Evolutionary conservation across 768 basidiomycete genomes (phyloP), one percentile per base, ranked within the genome.

Genomic region (Boletus sensibilis): DNA sequence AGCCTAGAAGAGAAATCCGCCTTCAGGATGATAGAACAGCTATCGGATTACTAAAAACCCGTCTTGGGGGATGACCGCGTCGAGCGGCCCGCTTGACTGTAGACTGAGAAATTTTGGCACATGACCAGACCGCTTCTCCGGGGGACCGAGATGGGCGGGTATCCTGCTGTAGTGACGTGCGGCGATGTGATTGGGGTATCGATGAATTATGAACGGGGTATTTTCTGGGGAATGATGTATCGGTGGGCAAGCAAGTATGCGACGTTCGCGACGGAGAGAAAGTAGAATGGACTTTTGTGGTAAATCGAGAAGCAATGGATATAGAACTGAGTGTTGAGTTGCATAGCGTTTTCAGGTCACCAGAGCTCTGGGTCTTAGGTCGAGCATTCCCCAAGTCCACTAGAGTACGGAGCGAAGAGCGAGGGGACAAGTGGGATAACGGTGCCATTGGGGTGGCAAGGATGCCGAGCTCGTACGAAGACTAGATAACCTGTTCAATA

Each of bases 101-200:
- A 35, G 70, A 71, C 25, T 53, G 69, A 0, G 70, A 60, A 13
- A 71, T 71, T 47, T 73, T 71, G 33, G 70, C 70, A 61, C 70
- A 71, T 34, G 70, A 69, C 70, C 70, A 71, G 31, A 69, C 27
- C 33, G 9, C 37, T 23, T 61, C 57, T 50, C 49, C 58, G 5
- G 59, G 37, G 6, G 53, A 45, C 9, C n/a, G 55, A 41, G 56
- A 45, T 49, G 44, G 41, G 37, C 33, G 46, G 13, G 34, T 38
- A 23, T 63, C 54, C 27, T 55, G 47, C 1, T 42, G 53, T 27
- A 58, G 47, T 34, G 58, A 61, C 29, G 41, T 29, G 45, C 53
- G 59, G 1, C 59, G 67, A 35, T 35, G 56, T 50, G 55, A 10
- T 34, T 21, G 66, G 23, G 50, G 39, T 41, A 49, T 63, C 38